phyloP scores from a whole-genome alignment of 768 basidiomycete species.

The Hydnum rufescens region DNA sequence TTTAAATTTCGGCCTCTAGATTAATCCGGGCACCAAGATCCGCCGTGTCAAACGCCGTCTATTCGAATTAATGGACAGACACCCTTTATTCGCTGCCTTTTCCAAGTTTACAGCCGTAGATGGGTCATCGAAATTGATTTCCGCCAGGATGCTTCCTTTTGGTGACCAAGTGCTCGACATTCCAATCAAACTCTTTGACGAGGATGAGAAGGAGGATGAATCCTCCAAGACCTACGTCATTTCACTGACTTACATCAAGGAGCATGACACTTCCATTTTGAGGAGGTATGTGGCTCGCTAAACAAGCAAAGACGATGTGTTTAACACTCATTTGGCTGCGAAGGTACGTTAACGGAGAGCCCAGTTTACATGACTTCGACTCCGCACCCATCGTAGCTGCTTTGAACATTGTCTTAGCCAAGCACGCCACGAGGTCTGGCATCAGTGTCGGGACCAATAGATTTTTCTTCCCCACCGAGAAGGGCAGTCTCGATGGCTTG shows the following conservation, averaged over 20 bases:
- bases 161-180: slow-evolving; percentile 16
- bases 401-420: slow-evolving; percentile 41
- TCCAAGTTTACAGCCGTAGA: slow-evolving; percentile 30
- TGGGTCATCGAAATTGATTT: slow-evolving; percentile 26
- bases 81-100: slow-evolving; percentile 20
- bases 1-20: too few relatives aligned
- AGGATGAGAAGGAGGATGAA: slow-evolving; percentile 23
- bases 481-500: background rate
- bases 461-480: slow-evolving; percentile 34
- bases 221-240: slow-evolving; percentile 26
- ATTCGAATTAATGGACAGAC: slow-evolving; percentile 33
- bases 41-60: slow-evolving; percentile 28
- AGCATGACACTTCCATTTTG: slow-evolving; percentile 26
- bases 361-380: slow-evolving; percentile 35
- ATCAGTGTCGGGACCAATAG: slow-evolving; percentile 46
- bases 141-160: slow-evolving; percentile 23
- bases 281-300: slow-evolving; percentile 17
- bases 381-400: slow-evolving; percentile 39
- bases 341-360: slow-evolving; percentile 38
- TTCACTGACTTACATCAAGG: slow-evolving; percentile 24
- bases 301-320: slow-evolving; percentile 3
- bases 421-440: slow-evolving; percentile 29
- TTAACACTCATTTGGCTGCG: too few relatives aligned
- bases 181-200: slow-evolving; percentile 25
- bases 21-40: too few relatives aligned